Conservation (phyloP, 768 basidiomycete genomes). For the Macrolepiota fuliginosa region DNA sequence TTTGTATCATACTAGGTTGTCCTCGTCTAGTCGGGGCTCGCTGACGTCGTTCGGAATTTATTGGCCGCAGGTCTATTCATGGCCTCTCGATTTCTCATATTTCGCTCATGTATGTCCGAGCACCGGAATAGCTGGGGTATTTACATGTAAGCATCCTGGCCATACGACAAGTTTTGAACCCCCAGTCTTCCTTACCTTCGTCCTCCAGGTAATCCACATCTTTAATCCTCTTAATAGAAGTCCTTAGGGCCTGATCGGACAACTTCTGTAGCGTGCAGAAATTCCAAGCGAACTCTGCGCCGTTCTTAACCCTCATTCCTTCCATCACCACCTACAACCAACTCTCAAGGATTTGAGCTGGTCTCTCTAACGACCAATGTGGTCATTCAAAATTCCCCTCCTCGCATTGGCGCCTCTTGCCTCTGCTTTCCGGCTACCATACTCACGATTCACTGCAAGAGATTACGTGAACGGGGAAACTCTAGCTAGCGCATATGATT, state of each 20-base stretch:
- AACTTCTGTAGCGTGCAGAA: neutral
- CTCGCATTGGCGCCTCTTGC: neutral
- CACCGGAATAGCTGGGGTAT: too few relatives aligned
- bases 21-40: too few relatives aligned
- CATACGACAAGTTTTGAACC: too few relatives aligned
- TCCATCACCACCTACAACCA: neutral
- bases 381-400: neutral
- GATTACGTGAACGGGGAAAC: constrained; percentile 13
- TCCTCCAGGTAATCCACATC: neutral
- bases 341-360: neutral
- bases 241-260: neutral
- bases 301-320: neutral
- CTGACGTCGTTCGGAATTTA: too few relatives aligned
- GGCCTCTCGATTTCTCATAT: too few relatives aligned
- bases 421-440: neutral
- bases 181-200: too few relatives aligned
- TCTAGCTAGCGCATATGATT: constrained; percentile 29
- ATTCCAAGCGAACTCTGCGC: neutral
- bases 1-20: too few relatives aligned
- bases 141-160: too few relatives aligned
- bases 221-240: neutral
- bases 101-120: too few relatives aligned
- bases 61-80: too few relatives aligned
- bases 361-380: neutral
- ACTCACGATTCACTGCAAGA: neutral